Base-by-base conservation (phyloP, 495 filamentous ascomycete species). In the Penicillium malachiteum region DNA sequence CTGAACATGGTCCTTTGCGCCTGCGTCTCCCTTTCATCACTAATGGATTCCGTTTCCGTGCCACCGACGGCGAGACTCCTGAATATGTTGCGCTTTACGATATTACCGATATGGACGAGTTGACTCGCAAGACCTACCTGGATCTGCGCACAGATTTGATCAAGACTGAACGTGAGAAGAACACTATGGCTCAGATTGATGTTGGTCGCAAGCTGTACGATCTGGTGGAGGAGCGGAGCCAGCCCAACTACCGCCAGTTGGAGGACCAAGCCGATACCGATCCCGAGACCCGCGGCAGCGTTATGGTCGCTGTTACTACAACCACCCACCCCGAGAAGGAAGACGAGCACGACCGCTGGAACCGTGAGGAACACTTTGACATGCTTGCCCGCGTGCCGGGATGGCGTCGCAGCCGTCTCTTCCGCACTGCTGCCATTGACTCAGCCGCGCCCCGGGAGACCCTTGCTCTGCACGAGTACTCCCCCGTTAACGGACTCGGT, bases 31-130 rank as follows among this genome's bases (percentile, higher is more conserved):
- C 87, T 39, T 90, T 89, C 67, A 78, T 88, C 67, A 69, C 69
- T 40, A 92, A 90, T 67, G 90, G 90, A 43, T 86, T 91, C 61
- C 85, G 90, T 31, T 94, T 89, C 72, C 83, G 82, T 10, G 87
- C 87, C 16, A 79, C 66, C 46, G 89, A 91, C 69, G 68, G 60
- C 40, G 55, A 64, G 44, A 48, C 69, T 34, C 88, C 88, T 7
- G 80, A 85, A 58, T 92, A 87, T 76, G 78, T 91, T 65, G 90
- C 90, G 26, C 69, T 84, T 58, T 94, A 94, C 78, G 89, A 94
- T 62, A 84, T 92, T 64, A 86, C 83, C 46, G 82, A 87, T 62
- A 87, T 90, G 82, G 71, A 76, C 48, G 82, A 83, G 55, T 72
- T 92, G 60, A 80, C 81, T 35, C 84, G 84, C 55, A 64, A 74